These are phyloP conservation scores for Triticum monococcum DNA, from an alignment of 176 grass and related monocot species.

Conservation along the genomic window DNA sequence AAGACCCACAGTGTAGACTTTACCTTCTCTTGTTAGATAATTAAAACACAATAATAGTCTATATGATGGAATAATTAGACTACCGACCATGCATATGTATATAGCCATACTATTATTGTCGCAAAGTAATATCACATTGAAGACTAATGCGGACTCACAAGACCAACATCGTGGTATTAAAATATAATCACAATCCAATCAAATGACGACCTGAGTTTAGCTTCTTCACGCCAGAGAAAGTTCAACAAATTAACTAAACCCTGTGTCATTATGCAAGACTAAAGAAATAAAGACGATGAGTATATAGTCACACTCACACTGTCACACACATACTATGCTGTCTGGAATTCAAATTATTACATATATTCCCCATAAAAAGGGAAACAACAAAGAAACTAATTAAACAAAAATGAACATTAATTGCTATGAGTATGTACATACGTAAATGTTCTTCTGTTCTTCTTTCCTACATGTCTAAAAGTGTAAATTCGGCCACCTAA, in stretches of 20 bases:
- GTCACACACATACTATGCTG: neutral
- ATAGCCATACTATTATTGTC: neutral
- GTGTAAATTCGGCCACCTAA: neutral
- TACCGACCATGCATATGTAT: neutral
- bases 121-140: neutral
- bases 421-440: conserved; percentile 31
- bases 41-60: too few relatives aligned
- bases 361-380: neutral
- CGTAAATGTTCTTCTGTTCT: neutral
- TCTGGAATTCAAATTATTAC: conserved; percentile 24
- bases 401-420: conserved; percentile 16
- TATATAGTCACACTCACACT: neutral
- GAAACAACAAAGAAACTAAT: too few relatives aligned
- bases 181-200: neutral
- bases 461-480: conserved; percentile 37
- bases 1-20: too few relatives aligned
- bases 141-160: neutral
- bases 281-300: neutral
- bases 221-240: conserved; percentile 20
- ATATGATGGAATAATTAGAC: too few relatives aligned
- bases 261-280: neutral
- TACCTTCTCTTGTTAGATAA: too few relatives aligned
- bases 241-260: neutral
- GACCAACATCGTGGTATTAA: neutral
- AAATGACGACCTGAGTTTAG: neutral